Percentiles rank a stretch among this genome's conserved stretches.
Evolutionary conservation across 2,329 filamentous ascomycete species (phyloP).

Genomic region (Penicillium sp.): DNA sequence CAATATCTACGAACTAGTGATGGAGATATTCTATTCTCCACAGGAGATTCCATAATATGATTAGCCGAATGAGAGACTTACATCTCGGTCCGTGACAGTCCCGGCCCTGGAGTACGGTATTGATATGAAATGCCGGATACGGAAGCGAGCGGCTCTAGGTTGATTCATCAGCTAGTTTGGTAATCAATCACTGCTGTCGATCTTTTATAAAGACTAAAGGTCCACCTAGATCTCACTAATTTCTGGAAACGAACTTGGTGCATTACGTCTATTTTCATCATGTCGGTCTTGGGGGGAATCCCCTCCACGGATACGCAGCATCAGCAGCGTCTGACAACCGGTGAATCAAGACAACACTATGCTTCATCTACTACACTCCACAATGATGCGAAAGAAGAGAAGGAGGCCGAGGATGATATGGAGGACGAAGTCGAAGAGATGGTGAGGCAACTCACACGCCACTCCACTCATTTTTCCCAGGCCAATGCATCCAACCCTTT

Average conservation of each 20-base stretch:
- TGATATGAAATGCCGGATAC: background rate
- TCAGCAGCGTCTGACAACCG: background rate
- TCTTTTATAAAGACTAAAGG: background rate
- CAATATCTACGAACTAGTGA: background rate
- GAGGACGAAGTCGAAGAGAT: background rate
- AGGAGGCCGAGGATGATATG: background rate
- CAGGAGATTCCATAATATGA: background rate
- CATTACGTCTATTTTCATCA: background rate
- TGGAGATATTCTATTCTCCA: background rate
- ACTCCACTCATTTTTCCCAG: background rate
- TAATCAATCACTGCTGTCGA: background rate
- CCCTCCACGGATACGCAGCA: background rate
- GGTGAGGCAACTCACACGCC: background rate
- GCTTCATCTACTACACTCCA: background rate
- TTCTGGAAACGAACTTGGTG: background rate
- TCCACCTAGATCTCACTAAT: background rate
- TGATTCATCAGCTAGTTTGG: background rate
- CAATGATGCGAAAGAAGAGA: background rate
- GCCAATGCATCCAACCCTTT: background rate
- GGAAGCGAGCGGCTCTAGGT: background rate
- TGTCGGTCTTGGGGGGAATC: background rate
- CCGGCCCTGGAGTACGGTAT: no score
- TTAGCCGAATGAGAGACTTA: no score
- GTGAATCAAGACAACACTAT: background rate
- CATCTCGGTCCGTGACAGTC: no score